Evolutionary conservation across 2,329 filamentous ascomycete genomes (phyloP).

Genomic region (Parastagonospora nodorum): DNA sequence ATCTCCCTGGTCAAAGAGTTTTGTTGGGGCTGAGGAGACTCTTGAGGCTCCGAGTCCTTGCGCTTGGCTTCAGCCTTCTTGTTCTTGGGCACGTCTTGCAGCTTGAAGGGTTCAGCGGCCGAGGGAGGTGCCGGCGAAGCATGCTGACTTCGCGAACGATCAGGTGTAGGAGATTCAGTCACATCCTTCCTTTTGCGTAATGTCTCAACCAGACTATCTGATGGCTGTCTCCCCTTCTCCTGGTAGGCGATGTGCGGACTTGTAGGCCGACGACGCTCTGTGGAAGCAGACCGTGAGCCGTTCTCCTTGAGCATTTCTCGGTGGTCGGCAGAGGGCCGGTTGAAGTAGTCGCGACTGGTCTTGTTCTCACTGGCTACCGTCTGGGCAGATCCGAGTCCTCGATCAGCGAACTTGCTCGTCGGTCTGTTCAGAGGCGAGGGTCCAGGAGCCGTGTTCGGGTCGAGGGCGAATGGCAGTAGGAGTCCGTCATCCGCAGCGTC

Average conservation of each 20-base stretch:
- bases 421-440: constrained; percentile 45
- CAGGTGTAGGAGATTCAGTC: constrained; percentile 45
- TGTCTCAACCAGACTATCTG: constrained; percentile 64
- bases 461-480: constrained; percentile 58
- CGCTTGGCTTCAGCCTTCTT: constrained; percentile 56
- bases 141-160: constrained; percentile 54
- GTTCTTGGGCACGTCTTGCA: constrained; percentile 79
- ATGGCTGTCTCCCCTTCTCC: constrained; percentile 73
- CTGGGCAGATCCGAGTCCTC: constrained; percentile 21
- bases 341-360: constrained; percentile 52
- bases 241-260: constrained; percentile 94
- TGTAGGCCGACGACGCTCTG: constrained; percentile 50
- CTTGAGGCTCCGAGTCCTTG: constrained; percentile 52
- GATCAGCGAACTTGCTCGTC: constrained; percentile 36
- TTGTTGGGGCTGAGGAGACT: constrained; percentile 30
- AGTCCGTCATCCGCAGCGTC: constrained; percentile 64
- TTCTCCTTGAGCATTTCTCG: constrained; percentile 50
- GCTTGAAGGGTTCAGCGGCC: constrained; percentile 62
- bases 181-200: constrained; percentile 54
- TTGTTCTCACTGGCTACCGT: constrained; percentile 30
- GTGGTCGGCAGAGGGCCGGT: constrained; percentile 40
- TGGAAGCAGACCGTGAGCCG: constrained; percentile 52
- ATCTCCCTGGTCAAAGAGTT: constrained; percentile 50
- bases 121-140: constrained; percentile 41
- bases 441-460: constrained; percentile 53